These are phyloP conservation scores for Collybia sordida DNA, from an alignment of 768 basidiomycete genomes.

Conservation along the genomic window DNA sequence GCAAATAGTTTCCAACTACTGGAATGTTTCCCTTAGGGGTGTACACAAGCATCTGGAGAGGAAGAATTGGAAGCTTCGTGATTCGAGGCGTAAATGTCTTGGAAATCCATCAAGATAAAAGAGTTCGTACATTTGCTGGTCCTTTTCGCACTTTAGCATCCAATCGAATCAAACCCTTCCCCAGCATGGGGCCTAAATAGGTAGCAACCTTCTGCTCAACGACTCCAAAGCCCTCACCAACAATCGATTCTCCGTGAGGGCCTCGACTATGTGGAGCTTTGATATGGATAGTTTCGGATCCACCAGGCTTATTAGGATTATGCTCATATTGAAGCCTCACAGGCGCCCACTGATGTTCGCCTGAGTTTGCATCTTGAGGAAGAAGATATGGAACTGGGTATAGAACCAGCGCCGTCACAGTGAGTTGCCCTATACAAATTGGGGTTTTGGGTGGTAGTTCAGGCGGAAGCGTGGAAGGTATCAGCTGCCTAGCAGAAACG, in stretches of 20 bases:
- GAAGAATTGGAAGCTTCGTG: constrained; percentile 74
- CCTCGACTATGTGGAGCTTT: constrained; percentile 56
- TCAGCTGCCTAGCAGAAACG: constrained; percentile 22
- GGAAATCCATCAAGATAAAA: constrained; percentile 13
- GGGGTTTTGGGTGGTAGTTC: constrained; percentile 79
- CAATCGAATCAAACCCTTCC: constrained; percentile 78
- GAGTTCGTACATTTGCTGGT: constrained; percentile 47
- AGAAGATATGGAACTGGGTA: constrained; percentile 74
- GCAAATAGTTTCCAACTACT: constrained; percentile 77
- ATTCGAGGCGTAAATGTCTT: background rate
- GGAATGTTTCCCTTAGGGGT: constrained; percentile 92
- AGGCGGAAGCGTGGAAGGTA: constrained; percentile 37
- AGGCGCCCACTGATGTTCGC: constrained; percentile 62
- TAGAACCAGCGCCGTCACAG: constrained; percentile 82
- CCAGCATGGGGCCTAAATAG: constrained; percentile 78
- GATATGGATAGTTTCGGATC: constrained; percentile 77
- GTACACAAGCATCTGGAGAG: constrained; percentile 84
- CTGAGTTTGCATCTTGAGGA: constrained; percentile 35
- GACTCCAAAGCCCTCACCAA: constrained; percentile 75
- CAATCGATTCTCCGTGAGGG: constrained; percentile 50
- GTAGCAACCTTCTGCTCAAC: constrained; percentile 86
- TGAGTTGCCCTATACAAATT: constrained; percentile 84
- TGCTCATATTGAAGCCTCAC: constrained; percentile 76
- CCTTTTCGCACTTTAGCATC: constrained; percentile 76
- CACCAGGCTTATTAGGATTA: constrained; percentile 50